Conservation (phyloP, 768 basidiomycete species). For the Gloeostereum incarnatum region DNA sequence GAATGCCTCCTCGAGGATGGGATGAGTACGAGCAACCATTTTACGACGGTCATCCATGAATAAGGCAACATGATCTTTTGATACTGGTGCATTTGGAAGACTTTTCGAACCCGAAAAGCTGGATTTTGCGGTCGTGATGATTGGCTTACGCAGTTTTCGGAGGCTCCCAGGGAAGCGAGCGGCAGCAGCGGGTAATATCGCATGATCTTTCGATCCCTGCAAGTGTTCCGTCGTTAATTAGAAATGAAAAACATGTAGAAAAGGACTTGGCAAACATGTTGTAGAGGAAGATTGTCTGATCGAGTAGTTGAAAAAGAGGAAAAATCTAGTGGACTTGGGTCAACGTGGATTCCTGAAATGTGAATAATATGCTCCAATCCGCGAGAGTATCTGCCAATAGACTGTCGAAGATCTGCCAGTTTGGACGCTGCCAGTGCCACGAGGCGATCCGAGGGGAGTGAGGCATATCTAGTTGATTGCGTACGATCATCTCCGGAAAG, state of each 20-base stretch:
- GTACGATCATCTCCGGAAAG: background rate
- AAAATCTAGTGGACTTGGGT: constrained; percentile 17
- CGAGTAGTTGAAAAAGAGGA: background rate
- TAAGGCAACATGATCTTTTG: too few species aligned
- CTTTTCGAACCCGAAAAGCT: background rate
- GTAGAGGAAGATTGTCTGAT: background rate
- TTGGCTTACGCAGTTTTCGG: constrained; percentile 19
- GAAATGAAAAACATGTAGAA: constrained; percentile 3
- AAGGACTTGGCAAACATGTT: background rate
- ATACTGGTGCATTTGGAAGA: too few species aligned
- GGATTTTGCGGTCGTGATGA: constrained; percentile 13
- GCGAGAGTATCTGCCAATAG: constrained; percentile 17
- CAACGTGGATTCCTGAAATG: too few species aligned
- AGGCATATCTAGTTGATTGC: constrained; percentile 13
- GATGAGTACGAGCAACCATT: too few species aligned
- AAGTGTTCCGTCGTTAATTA: constrained; percentile 5
- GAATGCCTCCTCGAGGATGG: too few species aligned
- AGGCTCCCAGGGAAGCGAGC: constrained; percentile 33
- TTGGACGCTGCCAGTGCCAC: constrained; percentile 21
- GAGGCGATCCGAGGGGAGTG: constrained; percentile 19
- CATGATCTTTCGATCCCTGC: background rate
- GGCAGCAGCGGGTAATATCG: constrained; percentile 30
- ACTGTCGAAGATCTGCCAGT: constrained; percentile 14
- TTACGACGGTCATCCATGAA: too few species aligned
- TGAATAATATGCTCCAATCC: constrained; percentile 16